Conservation (phyloP, 768 basidiomycete genomes). For the Lanmaoa rubissima region DNA sequence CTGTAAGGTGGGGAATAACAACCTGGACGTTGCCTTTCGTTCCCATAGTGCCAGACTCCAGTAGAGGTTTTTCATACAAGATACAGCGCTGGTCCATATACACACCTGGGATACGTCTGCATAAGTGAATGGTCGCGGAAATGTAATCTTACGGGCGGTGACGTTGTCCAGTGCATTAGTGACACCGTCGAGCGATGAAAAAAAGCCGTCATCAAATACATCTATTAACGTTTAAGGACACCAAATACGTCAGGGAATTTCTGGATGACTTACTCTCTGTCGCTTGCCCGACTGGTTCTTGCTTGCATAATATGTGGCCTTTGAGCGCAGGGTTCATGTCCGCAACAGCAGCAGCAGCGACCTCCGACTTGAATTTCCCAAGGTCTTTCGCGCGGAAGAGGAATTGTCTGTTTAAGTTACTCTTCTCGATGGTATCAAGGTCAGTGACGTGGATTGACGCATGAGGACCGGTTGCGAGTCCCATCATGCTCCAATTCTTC, state of each 20-base stretch:
- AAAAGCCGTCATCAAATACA: conserved; percentile 87
- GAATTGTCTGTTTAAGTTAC: conserved; percentile 97
- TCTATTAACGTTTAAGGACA: conserved; percentile 44
- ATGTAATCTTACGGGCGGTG: conserved; percentile 71
- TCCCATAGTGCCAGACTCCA: conserved; percentile 97
- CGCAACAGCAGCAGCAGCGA: conserved; percentile 84
- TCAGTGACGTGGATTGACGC: conserved; percentile 93
- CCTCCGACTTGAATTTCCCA: conserved; percentile 96
- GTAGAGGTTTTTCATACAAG: conserved; percentile 90
- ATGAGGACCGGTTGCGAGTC: conserved; percentile 74
- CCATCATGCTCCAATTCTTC: conserved; percentile 99
- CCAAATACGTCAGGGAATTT: neutral
- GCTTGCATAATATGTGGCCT: conserved; percentile 83
- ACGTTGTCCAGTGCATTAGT: conserved; percentile 98
- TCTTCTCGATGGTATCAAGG: conserved; percentile 98
- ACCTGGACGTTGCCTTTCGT: conserved; percentile 99
- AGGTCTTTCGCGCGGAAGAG: conserved; percentile 95
- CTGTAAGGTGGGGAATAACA: conserved; percentile 85
- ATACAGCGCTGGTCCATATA: conserved; percentile 99
- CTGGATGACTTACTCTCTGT: conserved; percentile 74
- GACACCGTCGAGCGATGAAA: conserved; percentile 83
- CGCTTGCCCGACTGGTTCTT: conserved; percentile 89
- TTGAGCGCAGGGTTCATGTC: conserved; percentile 94
- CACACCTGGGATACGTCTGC: conserved; percentile 52
- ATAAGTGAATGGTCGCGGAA: neutral